phyloP scores from a whole-genome alignment of 2,329 filamentous ascomycete genomes.

The Aspergillus piperis region DNA sequence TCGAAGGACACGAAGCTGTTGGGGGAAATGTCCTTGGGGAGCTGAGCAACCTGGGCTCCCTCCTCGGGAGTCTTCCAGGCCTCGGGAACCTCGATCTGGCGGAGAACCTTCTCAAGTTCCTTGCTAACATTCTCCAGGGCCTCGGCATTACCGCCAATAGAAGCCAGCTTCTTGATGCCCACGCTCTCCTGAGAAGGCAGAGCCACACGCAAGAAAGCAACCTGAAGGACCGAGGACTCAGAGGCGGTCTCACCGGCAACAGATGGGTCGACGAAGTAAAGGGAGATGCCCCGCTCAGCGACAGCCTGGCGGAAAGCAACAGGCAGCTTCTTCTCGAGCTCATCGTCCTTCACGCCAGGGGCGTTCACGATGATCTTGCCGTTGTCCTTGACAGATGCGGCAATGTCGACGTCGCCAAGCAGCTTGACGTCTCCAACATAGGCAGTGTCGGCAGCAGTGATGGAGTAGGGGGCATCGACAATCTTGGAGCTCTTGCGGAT shows the following conservation, averaged over 20 bases:
- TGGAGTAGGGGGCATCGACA: conserved; percentile 79
- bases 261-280: conserved; percentile 75
- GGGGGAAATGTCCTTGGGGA: conserved; percentile 66
- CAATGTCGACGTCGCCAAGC: conserved; percentile 73
- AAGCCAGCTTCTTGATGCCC: conserved; percentile 66
- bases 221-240: conserved; percentile 70
- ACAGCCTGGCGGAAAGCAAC: conserved; percentile 69
- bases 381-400: conserved; percentile 68
- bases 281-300: conserved; percentile 66
- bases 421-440: conserved; percentile 80
- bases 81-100: conserved; percentile 72
- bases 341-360: conserved; percentile 79
- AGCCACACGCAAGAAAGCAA: conserved; percentile 80
- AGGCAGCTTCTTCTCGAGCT: conserved; percentile 82
- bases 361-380: conserved; percentile 76
- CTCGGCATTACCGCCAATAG: conserved; percentile 61
- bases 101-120: conserved; percentile 68
- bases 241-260: conserved; percentile 67
- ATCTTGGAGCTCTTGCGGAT: conserved; percentile 80
- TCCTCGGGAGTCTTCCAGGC: conserved; percentile 73
- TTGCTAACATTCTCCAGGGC: conserved; percentile 61
- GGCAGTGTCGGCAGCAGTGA: conserved; percentile 75
- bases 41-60: conserved; percentile 39
- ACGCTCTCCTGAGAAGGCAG: conserved; percentile 65
- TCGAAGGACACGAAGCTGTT: conserved; percentile 84